Percentiles rank a stretch among this genome's conserved stretches.
Evolutionary conservation across 2,329 filamentous ascomycete species (phyloP).

Genomic region (Malbranchea zuffiana): DNA sequence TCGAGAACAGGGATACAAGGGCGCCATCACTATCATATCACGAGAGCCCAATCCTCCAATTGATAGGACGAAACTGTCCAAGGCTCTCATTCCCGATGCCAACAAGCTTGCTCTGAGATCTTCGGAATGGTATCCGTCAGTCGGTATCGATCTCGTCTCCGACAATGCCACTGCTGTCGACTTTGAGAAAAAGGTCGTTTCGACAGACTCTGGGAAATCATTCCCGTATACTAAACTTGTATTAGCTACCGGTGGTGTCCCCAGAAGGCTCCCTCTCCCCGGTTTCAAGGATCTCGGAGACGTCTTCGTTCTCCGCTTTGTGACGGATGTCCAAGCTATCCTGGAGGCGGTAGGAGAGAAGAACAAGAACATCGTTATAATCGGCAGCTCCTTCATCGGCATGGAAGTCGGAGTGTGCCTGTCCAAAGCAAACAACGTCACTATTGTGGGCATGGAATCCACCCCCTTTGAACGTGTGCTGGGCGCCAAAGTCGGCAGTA

Average conservation of each 20-base stretch:
- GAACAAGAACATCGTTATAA: constrained; percentile 83
- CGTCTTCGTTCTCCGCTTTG: constrained; percentile 69
- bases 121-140: constrained; percentile 61
- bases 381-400: constrained; percentile 93
- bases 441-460: constrained; percentile 78
- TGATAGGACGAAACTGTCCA: constrained; percentile 90
- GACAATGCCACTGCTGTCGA: constrained; percentile 63
- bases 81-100: constrained; percentile 73
- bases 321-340: constrained; percentile 70
- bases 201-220: constrained; percentile 62
- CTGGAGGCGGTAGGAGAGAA: constrained; percentile 64
- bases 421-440: constrained; percentile 70
- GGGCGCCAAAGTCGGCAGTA: constrained; percentile 66
- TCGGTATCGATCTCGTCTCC: constrained; percentile 45
- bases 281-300: constrained; percentile 81
- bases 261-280: constrained; percentile 62
- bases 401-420: constrained; percentile 89
- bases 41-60: constrained; percentile 79
- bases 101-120: constrained; percentile 68
- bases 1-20: constrained; percentile 67
- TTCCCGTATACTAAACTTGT: constrained; percentile 77
- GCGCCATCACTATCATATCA: constrained; percentile 70
- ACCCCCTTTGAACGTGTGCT: constrained; percentile 78
- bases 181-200: constrained; percentile 60
- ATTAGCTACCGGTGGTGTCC: constrained; percentile 73